A percentile compares a stretch with the other conserved stretches of the same genome.
Evolutionary conservation across 768 basidiomycete species (phyloP).

Genomic region (Boletus reticuloceps): DNA sequence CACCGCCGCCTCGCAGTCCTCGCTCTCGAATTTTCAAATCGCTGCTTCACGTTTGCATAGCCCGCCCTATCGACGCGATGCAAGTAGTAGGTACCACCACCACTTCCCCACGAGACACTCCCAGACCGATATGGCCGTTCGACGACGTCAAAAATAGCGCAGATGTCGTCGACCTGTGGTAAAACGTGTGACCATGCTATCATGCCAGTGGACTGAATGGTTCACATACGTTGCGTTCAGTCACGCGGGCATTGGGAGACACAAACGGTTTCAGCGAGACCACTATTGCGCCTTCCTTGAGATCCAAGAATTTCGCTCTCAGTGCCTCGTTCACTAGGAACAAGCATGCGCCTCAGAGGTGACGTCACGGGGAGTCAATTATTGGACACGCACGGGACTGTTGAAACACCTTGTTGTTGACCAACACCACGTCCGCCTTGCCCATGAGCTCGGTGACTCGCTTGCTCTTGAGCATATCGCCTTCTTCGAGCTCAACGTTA

Average conservation of each 20-base stretch:
- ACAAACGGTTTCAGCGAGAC: conserved; percentile 88
- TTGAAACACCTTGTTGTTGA: conserved; percentile 85
- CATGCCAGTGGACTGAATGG: background rate
- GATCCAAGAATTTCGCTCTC: conserved; percentile 86
- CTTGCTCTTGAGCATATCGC: conserved; percentile 75
- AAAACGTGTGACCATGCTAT: background rate
- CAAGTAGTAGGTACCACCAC: conserved; percentile 67
- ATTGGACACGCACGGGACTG: conserved; percentile 55
- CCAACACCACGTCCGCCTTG: conserved; percentile 87
- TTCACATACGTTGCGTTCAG: conserved; percentile 72
- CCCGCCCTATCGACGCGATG: conserved; percentile 75
- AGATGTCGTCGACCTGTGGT: conserved; percentile 68
- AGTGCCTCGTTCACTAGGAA: conserved; percentile 80
- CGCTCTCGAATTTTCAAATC: conserved; percentile 50
- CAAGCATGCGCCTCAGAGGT: background rate
- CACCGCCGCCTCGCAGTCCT: conserved; percentile 28
- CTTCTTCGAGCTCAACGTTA: conserved; percentile 75
- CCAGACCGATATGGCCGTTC: conserved; percentile 67
- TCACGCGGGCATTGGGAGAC: conserved; percentile 70
- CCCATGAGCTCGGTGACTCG: conserved; percentile 68
- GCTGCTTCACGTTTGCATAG: conserved; percentile 57
- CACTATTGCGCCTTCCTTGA: conserved; percentile 90
- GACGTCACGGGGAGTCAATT: background rate
- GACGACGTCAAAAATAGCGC: conserved; percentile 76
- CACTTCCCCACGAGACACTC: conserved; percentile 79